These are phyloP conservation scores for Moesziomyces sp. DNA, from an alignment of 1,284 basidiomycete species.

Conservation along the genomic window DNA sequence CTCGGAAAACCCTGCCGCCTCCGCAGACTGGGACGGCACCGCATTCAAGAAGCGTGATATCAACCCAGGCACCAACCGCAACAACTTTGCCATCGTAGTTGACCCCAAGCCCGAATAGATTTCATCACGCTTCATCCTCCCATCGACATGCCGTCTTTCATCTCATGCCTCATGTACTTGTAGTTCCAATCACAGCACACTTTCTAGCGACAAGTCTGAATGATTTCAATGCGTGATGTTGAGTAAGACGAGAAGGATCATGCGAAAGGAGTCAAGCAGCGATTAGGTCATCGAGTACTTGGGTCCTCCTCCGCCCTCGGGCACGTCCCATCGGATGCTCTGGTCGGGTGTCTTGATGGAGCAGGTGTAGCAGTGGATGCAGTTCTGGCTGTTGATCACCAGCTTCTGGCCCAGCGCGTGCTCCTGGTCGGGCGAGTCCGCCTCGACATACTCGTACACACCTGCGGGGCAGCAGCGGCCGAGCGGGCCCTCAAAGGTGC, in stretches of 20 bases:
- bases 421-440: slow-evolving; percentile 72
- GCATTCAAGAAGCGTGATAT: slow-evolving; percentile 67
- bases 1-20: slow-evolving; percentile 16
- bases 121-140: not conserved
- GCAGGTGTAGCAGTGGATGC: slow-evolving; percentile 68
- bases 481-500: slow-evolving; percentile 83
- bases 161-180: slow-evolving; percentile 16
- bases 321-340: slow-evolving; percentile 63
- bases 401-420: slow-evolving; percentile 81
- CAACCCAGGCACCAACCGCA: slow-evolving; percentile 62
- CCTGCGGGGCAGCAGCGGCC: slow-evolving; percentile 92
- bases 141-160: not conserved
- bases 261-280: not conserved
- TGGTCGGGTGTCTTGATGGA: slow-evolving; percentile 66
- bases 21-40: slow-evolving; percentile 60
- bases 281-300: slow-evolving; percentile 62
- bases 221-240: slow-evolving; percentile 9
- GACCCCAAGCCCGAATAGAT: slow-evolving; percentile 28
- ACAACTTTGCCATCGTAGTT: slow-evolving; percentile 68
- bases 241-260: not conserved
- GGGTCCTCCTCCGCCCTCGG: slow-evolving; percentile 66
- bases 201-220: not conserved
- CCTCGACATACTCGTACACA: slow-evolving; percentile 93
- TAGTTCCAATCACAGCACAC: slow-evolving; percentile 2
- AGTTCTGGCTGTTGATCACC: slow-evolving; percentile 90